Base-by-base conservation (phyloP, 108 stramenopile genomes). In the Craspedostauros australis region DNA sequence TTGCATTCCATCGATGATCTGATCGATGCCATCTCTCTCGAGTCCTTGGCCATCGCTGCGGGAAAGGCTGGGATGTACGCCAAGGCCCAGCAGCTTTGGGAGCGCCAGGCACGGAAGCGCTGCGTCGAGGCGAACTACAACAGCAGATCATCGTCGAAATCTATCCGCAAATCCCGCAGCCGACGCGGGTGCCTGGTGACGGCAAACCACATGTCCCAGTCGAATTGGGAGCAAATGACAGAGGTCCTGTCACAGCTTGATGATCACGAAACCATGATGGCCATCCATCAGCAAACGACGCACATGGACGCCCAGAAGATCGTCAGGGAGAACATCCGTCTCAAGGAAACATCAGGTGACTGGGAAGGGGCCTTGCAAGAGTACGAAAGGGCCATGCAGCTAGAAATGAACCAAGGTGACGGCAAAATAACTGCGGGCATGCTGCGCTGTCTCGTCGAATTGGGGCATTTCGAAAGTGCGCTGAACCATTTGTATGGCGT, bases 391-490 rank as follows among this genome's bases (percentile, higher is more conserved):
- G 74, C 82, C 4, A 49, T 82, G 1, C 80, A 77, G 25, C 41
- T 41, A 19, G 50, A 47, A 8, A 2, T 25, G 11, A 25, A 20
- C 5, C 50, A 57, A 12, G 54, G 25, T 39, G 61, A 62, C 24
- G 2, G 12, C 12, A 19, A 43, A 34, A 49, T 80, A 4, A 74
- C 81, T 36, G 68, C 53, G 44, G 89, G 87, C 6, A 42, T 73
- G 29, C 64, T 95, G 41, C 42, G 67, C 6, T 88, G 80, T 32
- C 68, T 88, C 19, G 54, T 95, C 33, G 73, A 90, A 46, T 67
- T 90, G 16, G 90, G 93, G 4, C 88, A 86, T 12, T 67, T 77
- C 28, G 93, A 91, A 43, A 86, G 81, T 66, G 90, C 82, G 15
- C 40, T 95, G 23, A 86, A 82, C 40, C 87, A 88, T 47, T 77